Percentiles rank a stretch among this genome's conserved stretches.
Conservation (phyloP, 768 basidiomycete genomes). For the Rhizopogon vulgaris region DNA sequence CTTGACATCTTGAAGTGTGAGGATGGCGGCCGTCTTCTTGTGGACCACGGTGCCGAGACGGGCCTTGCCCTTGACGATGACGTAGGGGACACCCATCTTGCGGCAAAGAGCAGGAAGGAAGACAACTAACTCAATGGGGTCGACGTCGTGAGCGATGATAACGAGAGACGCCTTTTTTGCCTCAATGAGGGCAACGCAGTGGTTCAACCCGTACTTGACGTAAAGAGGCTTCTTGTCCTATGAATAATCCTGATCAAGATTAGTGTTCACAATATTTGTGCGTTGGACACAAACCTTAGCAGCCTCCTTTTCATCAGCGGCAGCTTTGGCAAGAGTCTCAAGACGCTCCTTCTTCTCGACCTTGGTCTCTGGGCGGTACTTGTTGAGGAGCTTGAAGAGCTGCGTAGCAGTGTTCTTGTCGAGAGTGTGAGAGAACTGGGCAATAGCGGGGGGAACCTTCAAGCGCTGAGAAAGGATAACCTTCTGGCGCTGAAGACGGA, state of each 20-base stretch:
- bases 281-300: constrained; percentile 33
- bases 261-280: neutral
- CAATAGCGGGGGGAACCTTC: constrained; percentile 97
- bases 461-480: constrained; percentile 96
- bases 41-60: constrained; percentile 96
- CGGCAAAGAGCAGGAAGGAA: constrained; percentile 97
- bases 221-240: constrained; percentile 94
- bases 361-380: constrained; percentile 93
- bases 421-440: constrained; percentile 94
- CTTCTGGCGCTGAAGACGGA: constrained; percentile 97
- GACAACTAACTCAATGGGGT: constrained; percentile 98
- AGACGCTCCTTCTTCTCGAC: constrained; percentile 97
- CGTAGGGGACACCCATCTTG: constrained; percentile 99
- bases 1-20: constrained; percentile 90
- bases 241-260: neutral
- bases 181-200: constrained; percentile 91
- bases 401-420: constrained; percentile 99
- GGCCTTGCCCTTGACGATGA: constrained; percentile 97
- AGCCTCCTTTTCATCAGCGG: constrained; percentile 74
- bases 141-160: constrained; percentile 95
- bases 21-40: constrained; percentile 95
- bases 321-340: constrained; percentile 64
- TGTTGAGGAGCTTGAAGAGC: constrained; percentile 96
- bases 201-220: constrained; percentile 96
- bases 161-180: constrained; percentile 97